phyloP scores from a whole-genome alignment of 305 asterid genomes.

The Fraxinus sp. region DNA sequence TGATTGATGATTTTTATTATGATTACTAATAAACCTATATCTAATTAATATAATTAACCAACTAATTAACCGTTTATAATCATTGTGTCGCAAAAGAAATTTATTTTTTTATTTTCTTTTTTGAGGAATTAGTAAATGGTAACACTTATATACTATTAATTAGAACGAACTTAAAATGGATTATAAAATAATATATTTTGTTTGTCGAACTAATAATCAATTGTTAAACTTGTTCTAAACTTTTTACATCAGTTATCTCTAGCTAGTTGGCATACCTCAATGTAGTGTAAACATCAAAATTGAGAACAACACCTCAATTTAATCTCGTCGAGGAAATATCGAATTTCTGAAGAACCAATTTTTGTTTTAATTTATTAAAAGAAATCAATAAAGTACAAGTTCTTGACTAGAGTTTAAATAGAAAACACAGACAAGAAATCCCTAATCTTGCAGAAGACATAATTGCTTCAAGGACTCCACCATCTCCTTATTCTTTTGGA shows the following conservation, averaged over 20 bases:
- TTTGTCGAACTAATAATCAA: background rate
- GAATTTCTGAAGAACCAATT: background rate
- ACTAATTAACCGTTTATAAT: too few relatives aligned
- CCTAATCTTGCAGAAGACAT: background rate
- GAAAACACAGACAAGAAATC: background rate
- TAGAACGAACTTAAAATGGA: background rate
- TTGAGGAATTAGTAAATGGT: background rate
- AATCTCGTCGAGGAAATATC: background rate
- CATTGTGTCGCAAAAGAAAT: background rate
- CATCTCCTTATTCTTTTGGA: background rate
- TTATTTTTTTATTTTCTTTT: too few relatives aligned
- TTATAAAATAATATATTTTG: background rate
- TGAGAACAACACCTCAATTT: background rate
- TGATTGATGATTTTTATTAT: too few relatives aligned
- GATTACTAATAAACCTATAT: too few relatives aligned
- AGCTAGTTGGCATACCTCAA: background rate
- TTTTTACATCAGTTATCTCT: background rate
- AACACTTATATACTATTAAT: background rate
- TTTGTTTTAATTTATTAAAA: background rate
- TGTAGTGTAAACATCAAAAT: background rate
- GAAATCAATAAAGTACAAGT: background rate
- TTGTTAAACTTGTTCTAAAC: background rate
- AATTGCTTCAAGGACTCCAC: background rate
- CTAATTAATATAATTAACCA: too few relatives aligned
- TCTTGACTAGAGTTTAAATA: background rate